phyloP scores from a whole-genome alignment of 345 rosid genomes.

The Ceriops decandra region DNA sequence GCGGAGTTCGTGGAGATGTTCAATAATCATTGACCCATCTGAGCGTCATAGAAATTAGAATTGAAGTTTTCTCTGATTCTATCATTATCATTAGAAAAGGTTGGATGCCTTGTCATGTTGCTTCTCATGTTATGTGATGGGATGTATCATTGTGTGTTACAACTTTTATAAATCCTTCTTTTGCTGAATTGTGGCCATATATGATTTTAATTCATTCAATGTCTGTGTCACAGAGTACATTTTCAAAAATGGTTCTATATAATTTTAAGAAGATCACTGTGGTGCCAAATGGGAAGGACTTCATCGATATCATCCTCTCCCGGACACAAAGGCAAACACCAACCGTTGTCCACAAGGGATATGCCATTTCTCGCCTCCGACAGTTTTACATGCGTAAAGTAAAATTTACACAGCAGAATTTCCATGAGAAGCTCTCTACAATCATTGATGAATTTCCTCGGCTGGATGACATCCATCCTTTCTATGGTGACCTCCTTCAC shows the following conservation, averaged over 20 bases:
- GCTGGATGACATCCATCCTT: constrained; percentile 58
- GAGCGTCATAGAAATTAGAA: too few species aligned
- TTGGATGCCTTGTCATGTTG: too few species aligned
- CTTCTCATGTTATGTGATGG: too few species aligned
- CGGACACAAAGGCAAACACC: constrained; percentile 79
- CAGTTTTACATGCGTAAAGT: constrained; percentile 64
- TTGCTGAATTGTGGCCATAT: too few species aligned
- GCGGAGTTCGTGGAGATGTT: too few species aligned
- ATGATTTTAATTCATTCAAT: too few species aligned
- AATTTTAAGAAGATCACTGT: constrained; percentile 68
- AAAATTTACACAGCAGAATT: constrained; percentile 58
- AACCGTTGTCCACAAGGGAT: constrained; percentile 68
- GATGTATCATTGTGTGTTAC: too few species aligned
- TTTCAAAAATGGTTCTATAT: constrained; percentile 47
- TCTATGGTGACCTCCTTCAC: constrained; percentile 60
- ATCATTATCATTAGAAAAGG: too few species aligned
- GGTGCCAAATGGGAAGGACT: constrained; percentile 71
- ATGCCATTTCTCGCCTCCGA: constrained; percentile 58
- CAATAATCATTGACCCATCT: too few species aligned
- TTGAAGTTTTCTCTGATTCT: too few species aligned
- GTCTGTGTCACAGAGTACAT: neutral
- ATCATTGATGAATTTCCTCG: constrained; percentile 62
- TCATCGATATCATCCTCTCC: constrained; percentile 53
- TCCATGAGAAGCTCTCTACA: constrained; percentile 57
- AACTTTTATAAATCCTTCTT: too few species aligned